These are phyloP conservation scores for Pyricularia sp. DNA, from an alignment of 2,329 filamentous ascomycete species.

Conservation along the genomic window DNA sequence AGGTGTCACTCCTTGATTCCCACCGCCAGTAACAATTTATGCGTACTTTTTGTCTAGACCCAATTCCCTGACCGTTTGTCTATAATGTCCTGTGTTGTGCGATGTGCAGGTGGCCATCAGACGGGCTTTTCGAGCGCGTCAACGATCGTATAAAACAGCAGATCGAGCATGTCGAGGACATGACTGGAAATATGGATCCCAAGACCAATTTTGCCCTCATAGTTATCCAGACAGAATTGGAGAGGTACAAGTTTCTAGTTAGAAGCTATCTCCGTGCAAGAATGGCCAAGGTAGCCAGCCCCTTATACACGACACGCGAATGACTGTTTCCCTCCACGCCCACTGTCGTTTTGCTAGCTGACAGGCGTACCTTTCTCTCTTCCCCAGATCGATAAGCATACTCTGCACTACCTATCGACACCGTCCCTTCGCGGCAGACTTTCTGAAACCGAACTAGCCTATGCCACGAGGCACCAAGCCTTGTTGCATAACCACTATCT, in stretches of 20 bases:
- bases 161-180: constrained; percentile 27
- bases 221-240: constrained; percentile 90
- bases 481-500: constrained; percentile 77
- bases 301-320: neutral
- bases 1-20: constrained; percentile 18
- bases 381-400: constrained; percentile 58
- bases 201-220: constrained; percentile 88
- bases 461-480: constrained; percentile 73
- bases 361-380: constrained; percentile 1
- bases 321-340: constrained; percentile 7
- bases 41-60: neutral
- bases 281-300: constrained; percentile 61
- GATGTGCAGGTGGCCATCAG: constrained; percentile 46
- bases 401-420: constrained; percentile 57
- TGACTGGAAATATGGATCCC: constrained; percentile 77
- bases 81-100: neutral
- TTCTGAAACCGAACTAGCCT: constrained; percentile 64
- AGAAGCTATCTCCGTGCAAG: constrained; percentile 70
- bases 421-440: constrained; percentile 46
- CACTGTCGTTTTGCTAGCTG: neutral
- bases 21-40: neutral
- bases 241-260: constrained; percentile 84
- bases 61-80: neutral
- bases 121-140: constrained; percentile 68
- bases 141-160: constrained; percentile 43